A percentile compares a stretch with the other conserved stretches of the same genome.
Evolutionary conservation across 805 yeast species (phyloP).

Genomic region (Candida patagonica): DNA sequence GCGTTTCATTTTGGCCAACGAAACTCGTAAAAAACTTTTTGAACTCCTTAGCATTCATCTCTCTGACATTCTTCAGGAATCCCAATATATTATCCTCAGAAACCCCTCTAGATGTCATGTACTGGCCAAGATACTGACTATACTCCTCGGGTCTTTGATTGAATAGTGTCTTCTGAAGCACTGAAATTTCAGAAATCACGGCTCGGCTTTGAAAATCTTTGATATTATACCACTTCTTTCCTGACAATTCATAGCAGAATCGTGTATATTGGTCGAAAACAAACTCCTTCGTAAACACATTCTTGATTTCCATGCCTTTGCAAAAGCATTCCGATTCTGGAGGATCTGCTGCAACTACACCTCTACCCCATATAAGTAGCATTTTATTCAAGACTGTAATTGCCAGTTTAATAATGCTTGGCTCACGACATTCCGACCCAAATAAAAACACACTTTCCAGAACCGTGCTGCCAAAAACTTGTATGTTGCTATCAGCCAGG

Average conservation of each 20-base stretch:
- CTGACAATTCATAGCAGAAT: slow-evolving; percentile 70
- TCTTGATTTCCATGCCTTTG: slow-evolving; percentile 48
- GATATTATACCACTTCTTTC: slow-evolving; percentile 56
- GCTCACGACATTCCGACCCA: slow-evolving; percentile 54
- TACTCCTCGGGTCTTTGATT: slow-evolving; percentile 39
- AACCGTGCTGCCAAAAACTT: slow-evolving; percentile 44
- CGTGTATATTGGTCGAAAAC: slow-evolving; percentile 60
- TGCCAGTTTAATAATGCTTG: slow-evolving; percentile 58
- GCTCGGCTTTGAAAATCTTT: slow-evolving; percentile 74
- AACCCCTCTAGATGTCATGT: slow-evolving; percentile 45
- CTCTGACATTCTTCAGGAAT: slow-evolving; percentile 49
- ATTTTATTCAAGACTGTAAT: slow-evolving; percentile 53
- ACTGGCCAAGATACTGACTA: slow-evolving; percentile 44
- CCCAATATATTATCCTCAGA: slow-evolving; percentile 52
- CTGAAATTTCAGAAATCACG: slow-evolving; percentile 65
- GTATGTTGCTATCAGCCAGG: slow-evolving; percentile 57
- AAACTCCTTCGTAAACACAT: slow-evolving; percentile 48
- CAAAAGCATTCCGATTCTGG: slow-evolving; percentile 34
- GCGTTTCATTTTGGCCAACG: slow-evolving; percentile 21
- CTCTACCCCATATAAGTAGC: slow-evolving; percentile 60
- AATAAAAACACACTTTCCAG: slow-evolving; percentile 56
- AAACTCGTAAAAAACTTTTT: slow-evolving; percentile 52
- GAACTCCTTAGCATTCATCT: slow-evolving; percentile 52
- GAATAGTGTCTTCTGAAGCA: slow-evolving; percentile 55
- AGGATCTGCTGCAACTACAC: slow-evolving; percentile 38